phyloP scores from a whole-genome alignment of 1,139 yeast species.

The Diutina scorzettiae region DNA sequence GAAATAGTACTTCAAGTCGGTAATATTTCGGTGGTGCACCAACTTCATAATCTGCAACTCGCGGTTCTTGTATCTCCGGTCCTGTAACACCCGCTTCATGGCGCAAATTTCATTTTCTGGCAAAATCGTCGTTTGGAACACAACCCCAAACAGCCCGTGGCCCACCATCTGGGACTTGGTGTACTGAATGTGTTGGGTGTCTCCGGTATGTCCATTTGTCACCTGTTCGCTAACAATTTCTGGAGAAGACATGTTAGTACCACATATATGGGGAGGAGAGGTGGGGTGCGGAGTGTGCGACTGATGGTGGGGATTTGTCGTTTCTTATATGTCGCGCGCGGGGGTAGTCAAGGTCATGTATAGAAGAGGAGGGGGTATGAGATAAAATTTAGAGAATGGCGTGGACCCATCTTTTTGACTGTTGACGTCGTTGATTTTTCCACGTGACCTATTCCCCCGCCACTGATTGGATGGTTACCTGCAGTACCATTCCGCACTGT shows the following conservation, averaged over 20 bases:
- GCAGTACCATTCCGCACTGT: no score
- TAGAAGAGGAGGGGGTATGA: no score
- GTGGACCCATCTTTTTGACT: no score
- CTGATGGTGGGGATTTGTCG: background rate
- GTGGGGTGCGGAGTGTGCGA: background rate
- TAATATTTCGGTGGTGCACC: slow-evolving; percentile 77
- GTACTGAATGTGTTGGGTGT: slow-evolving; percentile 46
- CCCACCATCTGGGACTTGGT: slow-evolving; percentile 83
- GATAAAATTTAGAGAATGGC: no score
- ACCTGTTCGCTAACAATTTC: slow-evolving; percentile 62
- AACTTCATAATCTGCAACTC: slow-evolving; percentile 93
- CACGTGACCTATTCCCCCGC: no score
- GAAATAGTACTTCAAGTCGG: slow-evolving; percentile 78
- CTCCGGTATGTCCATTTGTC: slow-evolving; percentile 65
- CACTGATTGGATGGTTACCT: no score
- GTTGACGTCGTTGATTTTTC: no score
- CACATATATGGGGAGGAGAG: background rate
- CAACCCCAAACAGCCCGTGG: slow-evolving; percentile 96
- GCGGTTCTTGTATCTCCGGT: slow-evolving; percentile 88
- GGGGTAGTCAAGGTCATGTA: background rate
- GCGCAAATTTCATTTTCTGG: slow-evolving; percentile 79
- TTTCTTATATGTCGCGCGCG: slow-evolving; percentile 4
- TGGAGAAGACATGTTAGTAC: slow-evolving; percentile 37
- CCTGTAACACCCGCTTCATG: slow-evolving; percentile 89
- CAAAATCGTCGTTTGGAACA: slow-evolving; percentile 70